Percentiles rank a stretch among this genome's conserved stretches.
Evolutionary conservation across 805 yeast genomes (phyloP).

Genomic region (Candida michaelii): DNA sequence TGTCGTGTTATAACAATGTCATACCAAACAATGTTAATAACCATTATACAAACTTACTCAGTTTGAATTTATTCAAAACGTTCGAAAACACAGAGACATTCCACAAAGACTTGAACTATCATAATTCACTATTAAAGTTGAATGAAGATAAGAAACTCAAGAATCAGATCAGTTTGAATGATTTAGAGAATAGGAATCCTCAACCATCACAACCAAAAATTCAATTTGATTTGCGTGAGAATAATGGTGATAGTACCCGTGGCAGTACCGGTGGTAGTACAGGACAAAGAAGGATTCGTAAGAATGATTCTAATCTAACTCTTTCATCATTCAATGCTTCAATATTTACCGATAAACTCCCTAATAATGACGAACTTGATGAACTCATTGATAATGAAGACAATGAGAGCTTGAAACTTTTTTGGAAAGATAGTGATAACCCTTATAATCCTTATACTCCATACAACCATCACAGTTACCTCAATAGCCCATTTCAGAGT

Average conservation of each 20-base stretch:
- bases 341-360: conserved; percentile 13
- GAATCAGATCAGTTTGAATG: conserved; percentile 26
- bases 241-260: too few relatives aligned
- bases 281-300: conserved; percentile 9
- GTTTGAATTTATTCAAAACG: conserved; percentile 36
- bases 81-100: conserved; percentile 34
- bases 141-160: conserved; percentile 25
- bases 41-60: conserved; percentile 37
- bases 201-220: background rate
- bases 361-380: conserved; percentile 12
- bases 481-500: conserved; percentile 3
- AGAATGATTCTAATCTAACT: conserved; percentile 12
- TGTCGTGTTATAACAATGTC: conserved; percentile 38
- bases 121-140: conserved; percentile 21
- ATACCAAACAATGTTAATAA: conserved; percentile 34
- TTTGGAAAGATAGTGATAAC: conserved; percentile 16
- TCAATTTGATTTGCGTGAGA: background rate
- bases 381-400: conserved; percentile 16
- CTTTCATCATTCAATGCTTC: conserved; percentile 14
- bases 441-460: conserved; percentile 2
- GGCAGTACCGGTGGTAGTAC: background rate
- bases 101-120: conserved; percentile 28
- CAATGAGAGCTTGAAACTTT: conserved; percentile 16
- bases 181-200: conserved; percentile 10
- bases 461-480: background rate